A percentile compares a stretch with the other conserved stretches of the same genome.
Evolutionary conservation across 805 yeast genomes (phyloP).

Genomic region (Starmera quercuum): DNA sequence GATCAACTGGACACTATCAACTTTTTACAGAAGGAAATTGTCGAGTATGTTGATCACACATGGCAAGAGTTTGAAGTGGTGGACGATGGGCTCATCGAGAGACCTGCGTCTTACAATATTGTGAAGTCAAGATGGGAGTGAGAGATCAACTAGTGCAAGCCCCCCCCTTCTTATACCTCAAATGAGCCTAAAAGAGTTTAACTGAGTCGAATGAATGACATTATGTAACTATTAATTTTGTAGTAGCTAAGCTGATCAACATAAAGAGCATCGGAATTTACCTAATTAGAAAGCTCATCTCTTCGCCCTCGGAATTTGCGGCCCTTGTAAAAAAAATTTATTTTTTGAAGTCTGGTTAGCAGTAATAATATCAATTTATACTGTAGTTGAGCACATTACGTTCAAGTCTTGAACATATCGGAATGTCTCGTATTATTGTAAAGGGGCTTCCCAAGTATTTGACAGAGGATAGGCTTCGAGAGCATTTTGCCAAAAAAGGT

Average conservation of each 20-base stretch:
- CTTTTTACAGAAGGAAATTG: conserved; percentile 19
- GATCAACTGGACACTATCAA: conserved; percentile 29
- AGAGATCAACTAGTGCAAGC: neutral
- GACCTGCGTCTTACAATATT: conserved; percentile 16
- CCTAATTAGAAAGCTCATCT: too few species aligned
- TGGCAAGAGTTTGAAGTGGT: conserved; percentile 29
- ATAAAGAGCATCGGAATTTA: too few species aligned
- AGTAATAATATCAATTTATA: too few species aligned
- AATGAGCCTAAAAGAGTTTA: too few species aligned
- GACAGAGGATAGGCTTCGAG: conserved; percentile 63
- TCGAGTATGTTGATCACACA: conserved; percentile 22
- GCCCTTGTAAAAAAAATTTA: too few species aligned
- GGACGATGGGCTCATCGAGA: conserved; percentile 20
- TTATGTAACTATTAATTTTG: too few species aligned
- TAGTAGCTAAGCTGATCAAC: too few species aligned
- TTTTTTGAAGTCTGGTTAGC: too few species aligned
- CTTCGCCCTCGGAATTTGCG: conserved; percentile 1
- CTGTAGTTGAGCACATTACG: too few species aligned
- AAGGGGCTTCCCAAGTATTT: conserved; percentile 79
- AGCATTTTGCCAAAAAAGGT: conserved; percentile 54
- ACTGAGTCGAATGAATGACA: too few species aligned
- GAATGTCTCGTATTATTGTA: conserved; percentile 83
- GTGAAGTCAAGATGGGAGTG: conserved; percentile 9
- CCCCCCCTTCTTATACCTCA: neutral
- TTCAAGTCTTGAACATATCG: too few species aligned